Base-by-base conservation (phyloP, 2,329 filamentous ascomycete genomes). In the Ceratocystiopsis minuta region DNA sequence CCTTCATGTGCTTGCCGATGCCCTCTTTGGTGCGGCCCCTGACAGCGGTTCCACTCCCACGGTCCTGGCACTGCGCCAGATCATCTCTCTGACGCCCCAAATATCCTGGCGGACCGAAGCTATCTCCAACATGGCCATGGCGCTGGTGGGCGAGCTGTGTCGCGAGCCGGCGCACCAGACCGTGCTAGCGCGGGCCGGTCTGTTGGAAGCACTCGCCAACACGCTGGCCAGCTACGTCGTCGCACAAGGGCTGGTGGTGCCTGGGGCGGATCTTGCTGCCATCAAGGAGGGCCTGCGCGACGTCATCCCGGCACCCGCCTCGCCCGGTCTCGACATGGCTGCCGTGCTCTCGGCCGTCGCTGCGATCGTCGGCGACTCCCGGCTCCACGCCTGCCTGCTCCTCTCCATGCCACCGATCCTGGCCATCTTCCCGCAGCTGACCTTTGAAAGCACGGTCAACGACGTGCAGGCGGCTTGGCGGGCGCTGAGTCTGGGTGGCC, bases 201-300 rank as follows among this genome's bases (percentile, higher is more conserved):
- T 93, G 20, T 64, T 96, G 32, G 84, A 94, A 58, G 72, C 79
- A 13, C 67, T 96, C 24, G 80, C 84, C 20, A 69, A 75, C 6
- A 78, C 78, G 49, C 61, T 96, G 44, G 83, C 74, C 41, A 76
- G 69, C 43, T 80, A 82, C 53, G 72, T 80, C 36, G 75, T 81
- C 2, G 65, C 71, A 6, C 68, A 76, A 46, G 80, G 79, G 11
- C 70, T 78, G 47, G 76, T 83, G n/a, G 58, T 82, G 33, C 78
- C 79, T 0, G 70, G 70, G 3, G 72, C 77, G 5, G 73, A 78
- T 41, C 54, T 65, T 2, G 55, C 68, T 37, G 65, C 71, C 28
- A 60, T 63, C n/a, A 60, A 63, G 28, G 67, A 77, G 43, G 70
- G 70, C 9, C 54, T 77, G 32, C 57, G 65, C 41, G 67, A 70